Evolutionary conservation across 208 protist genomes (phyloP), one percentile per base, ranked within the genome.

Genomic region (Acanthamoeba healyi): DNA sequence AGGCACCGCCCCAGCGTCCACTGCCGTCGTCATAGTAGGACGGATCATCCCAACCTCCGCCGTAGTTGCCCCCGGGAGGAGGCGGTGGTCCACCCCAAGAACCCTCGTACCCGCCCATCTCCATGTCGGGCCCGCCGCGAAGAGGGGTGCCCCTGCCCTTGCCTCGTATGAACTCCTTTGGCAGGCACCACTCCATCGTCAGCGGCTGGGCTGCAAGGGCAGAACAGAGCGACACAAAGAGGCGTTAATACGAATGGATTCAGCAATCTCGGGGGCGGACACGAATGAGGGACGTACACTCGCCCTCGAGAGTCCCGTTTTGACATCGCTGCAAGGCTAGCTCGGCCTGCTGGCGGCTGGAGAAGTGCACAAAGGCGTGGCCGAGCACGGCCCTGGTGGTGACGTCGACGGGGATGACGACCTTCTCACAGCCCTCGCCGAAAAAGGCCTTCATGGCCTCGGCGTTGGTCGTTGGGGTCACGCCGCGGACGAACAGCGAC

Each of bases 151-250:
- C 49, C 7, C 51, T 9, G 46, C 81, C 81, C 15, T 65, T 65
- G 81, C 81, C 79, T 3, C 40, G 81, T 1, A 58, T 58, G 51
- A 29, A 38, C 29, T 65, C 81, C 54, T 89, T 58, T 1, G 81
- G 81, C 51, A 89, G 81, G 29, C 81, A 89, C 81, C 81, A 89
- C 51, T 89, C 81, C 36, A 89, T 89, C 34, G 81, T 24, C 29
- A 89, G 81, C 51, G 44, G 29, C 36, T 67, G 81, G 38, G 72
- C 72, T 82, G 72, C 26, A 54, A 26, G 19, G 1, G 1, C n/a
- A 34, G 4, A 51, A 51, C 46, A 51, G 17, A 51, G 7, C 19
- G 0, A 29, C 56, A 63, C 56, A 6, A 9, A 1, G 56, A 29
- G 56, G n/a, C 40, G 63, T n/a, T n/a, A n/a, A n/a, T n/a, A n/a